phyloP scores from a whole-genome alignment of 345 rosid genomes.

The Eucalyptus tenuipes region DNA sequence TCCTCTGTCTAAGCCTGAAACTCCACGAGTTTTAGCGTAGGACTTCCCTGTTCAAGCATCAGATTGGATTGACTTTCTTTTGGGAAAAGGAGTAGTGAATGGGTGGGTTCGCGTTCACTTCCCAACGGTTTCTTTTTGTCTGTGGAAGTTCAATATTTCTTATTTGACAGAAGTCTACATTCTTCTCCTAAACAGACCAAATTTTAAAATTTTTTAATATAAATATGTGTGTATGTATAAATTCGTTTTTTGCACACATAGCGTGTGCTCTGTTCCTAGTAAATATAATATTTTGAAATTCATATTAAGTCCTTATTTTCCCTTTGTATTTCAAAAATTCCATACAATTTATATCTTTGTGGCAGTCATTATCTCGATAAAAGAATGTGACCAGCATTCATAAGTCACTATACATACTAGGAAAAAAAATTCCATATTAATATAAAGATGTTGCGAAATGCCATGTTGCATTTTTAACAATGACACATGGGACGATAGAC shows the following conservation, averaged over 20 bases:
- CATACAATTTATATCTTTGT: neutral
- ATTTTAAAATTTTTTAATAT: neutral
- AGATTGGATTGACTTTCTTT: neutral
- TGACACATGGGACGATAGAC: fast-evolving
- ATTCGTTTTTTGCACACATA: neutral
- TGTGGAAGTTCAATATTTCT: neutral
- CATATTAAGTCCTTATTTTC: neutral
- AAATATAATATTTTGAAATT: neutral
- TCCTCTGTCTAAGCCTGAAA: neutral
- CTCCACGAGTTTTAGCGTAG: neutral
- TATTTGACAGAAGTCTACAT: neutral
- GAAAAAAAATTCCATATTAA: neutral
- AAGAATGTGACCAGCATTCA: neutral
- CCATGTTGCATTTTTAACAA: neutral
- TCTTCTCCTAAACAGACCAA: neutral
- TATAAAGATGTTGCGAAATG: neutral
- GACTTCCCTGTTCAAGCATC: neutral
- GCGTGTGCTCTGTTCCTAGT: neutral
- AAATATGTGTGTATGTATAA: fast-evolving
- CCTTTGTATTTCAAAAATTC: neutral
- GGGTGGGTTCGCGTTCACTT: neutral
- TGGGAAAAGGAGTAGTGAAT: neutral
- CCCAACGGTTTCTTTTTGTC: neutral
- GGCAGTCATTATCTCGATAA: neutral
- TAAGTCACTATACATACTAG: neutral